phyloP scores from a whole-genome alignment of 208 protist species.

The Trichomonas vaginalis region DNA sequence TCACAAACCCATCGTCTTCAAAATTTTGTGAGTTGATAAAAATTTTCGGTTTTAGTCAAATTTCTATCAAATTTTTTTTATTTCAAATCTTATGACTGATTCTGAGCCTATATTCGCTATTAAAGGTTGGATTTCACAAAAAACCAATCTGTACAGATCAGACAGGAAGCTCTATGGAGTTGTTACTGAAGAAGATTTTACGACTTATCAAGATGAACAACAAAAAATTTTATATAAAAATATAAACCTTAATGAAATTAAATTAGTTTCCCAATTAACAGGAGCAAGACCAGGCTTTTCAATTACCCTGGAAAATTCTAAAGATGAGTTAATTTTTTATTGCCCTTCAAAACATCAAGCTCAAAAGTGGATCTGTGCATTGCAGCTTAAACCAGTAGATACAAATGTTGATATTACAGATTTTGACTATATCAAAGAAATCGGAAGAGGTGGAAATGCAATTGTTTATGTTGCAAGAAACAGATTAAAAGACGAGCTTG shows the following conservation, averaged over 20 bases:
- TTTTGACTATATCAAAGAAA: not conserved
- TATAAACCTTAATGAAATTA: not conserved
- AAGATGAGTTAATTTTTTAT: not conserved
- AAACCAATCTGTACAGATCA: not conserved
- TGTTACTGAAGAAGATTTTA: not conserved
- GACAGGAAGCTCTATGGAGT: not conserved
- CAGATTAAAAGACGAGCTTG: not conserved
- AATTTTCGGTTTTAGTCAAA: too few relatives aligned
- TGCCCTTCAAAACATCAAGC: not conserved
- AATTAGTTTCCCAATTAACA: not conserved
- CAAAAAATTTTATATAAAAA: not conserved
- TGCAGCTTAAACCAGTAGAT: not conserved
- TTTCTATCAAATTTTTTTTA: too few relatives aligned
- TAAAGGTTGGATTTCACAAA: not conserved
- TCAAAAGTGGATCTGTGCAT: not conserved
- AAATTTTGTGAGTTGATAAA: too few relatives aligned
- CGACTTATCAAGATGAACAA: not conserved
- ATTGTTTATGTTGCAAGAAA: not conserved
- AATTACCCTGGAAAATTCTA: not conserved
- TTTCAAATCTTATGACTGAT: too few relatives aligned
- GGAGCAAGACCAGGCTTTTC: not conserved
- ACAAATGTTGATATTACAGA: not conserved
- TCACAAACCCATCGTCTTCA: too few relatives aligned
- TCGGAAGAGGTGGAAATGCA: not conserved
- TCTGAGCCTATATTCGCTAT: not conserved